Evolutionary conservation across 345 rosid species (phyloP).

Genomic region (Bruguiera gymnorhiza): DNA sequence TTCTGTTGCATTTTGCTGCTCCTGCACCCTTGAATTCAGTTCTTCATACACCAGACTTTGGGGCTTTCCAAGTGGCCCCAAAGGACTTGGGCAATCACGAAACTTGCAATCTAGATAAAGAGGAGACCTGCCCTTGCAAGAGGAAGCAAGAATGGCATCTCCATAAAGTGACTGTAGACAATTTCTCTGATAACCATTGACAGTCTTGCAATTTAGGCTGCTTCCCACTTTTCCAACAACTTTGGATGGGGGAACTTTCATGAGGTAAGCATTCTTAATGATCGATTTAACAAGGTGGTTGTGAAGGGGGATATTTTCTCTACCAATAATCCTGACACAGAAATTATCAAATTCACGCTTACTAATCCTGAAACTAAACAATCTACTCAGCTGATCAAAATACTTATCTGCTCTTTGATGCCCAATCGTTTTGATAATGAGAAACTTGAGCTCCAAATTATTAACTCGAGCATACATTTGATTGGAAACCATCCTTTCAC

Average conservation of each 20-base stretch:
- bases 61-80: conserved; percentile 80
- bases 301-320: conserved; percentile 65
- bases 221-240: conserved; percentile 30
- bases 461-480: conserved; percentile 32
- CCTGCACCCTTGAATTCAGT: conserved; percentile 47
- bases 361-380: conserved; percentile 48
- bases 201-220: conserved; percentile 26
- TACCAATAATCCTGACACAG: conserved; percentile 59
- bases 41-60: conserved; percentile 52
- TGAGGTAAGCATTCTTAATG: conserved; percentile 59
- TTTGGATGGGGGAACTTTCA: conserved; percentile 44
- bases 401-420: conserved; percentile 68
- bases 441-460: conserved; percentile 45
- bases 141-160: conserved; percentile 56
- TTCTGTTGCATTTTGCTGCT: conserved; percentile 64
- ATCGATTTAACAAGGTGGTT: conserved; percentile 63
- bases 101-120: conserved; percentile 46
- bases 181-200: conserved; percentile 37
- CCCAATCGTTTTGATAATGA: conserved; percentile 56
- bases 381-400: conserved; percentile 64
- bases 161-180: conserved; percentile 44
- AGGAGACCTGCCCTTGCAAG: conserved; percentile 62
- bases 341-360: conserved; percentile 66
- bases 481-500: conserved; percentile 32
- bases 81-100: conserved; percentile 67